Evolutionary conservation across 179 eudicot genomes (phyloP).

Genomic region (Spinacia oleracea): DNA sequence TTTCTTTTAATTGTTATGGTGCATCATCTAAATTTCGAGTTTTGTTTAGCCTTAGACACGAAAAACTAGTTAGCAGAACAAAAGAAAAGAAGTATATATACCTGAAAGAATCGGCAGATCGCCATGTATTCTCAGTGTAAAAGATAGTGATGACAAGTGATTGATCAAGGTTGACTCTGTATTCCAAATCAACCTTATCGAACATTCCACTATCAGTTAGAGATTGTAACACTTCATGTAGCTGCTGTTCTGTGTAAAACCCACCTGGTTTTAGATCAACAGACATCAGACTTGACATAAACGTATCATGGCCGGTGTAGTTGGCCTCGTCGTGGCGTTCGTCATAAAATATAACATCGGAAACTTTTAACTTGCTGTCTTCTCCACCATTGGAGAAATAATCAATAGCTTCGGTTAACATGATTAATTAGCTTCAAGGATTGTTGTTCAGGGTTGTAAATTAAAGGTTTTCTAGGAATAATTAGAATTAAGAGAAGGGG

Average conservation of each 20-base stretch:
- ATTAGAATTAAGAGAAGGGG: too few relatives aligned
- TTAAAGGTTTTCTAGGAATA: too few relatives aligned
- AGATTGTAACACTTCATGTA: conserved; percentile 73
- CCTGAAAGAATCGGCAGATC: conserved; percentile 44
- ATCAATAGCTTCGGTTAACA: too few relatives aligned
- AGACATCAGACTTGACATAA: conserved; percentile 59
- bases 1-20: too few relatives aligned
- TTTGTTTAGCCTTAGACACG: too few relatives aligned
- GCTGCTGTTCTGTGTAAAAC: conserved; percentile 68
- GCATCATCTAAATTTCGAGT: too few relatives aligned
- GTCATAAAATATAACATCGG: conserved; percentile 64
- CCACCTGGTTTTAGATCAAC: conserved; percentile 54
- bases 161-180: conserved; percentile 67
- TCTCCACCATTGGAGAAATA: too few relatives aligned
- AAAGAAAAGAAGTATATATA: not conserved
- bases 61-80: too few relatives aligned
- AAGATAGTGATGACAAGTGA: conserved; percentile 49
- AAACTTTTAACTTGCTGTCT: conserved; percentile 52
- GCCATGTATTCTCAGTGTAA: conserved; percentile 77
- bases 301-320: conserved; percentile 62
- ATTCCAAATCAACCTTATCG: conserved; percentile 77
- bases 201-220: conserved; percentile 80
- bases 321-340: conserved; percentile 26
- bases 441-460: too few relatives aligned
- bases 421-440: too few relatives aligned